A percentile compares a stretch with the other conserved stretches of the same genome.
phyloP scores from a whole-genome alignment of 2,329 filamentous ascomycete species.

The Colletotrichum camelliae region DNA sequence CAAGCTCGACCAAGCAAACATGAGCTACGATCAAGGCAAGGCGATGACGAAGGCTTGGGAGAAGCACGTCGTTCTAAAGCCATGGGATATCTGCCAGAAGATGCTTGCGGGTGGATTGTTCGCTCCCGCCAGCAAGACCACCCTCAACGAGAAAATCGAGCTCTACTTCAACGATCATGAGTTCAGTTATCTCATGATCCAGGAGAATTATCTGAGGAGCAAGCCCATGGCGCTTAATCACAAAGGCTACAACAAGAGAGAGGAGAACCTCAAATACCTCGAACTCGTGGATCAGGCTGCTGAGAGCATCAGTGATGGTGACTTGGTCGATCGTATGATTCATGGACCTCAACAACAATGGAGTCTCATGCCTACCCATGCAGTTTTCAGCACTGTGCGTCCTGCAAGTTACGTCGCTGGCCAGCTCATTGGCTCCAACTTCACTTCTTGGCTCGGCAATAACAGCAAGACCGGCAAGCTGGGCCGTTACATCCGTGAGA shows the following conservation, averaged over 20 bases:
- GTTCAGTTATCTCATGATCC: slow-evolving; percentile 96
- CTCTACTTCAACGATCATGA: slow-evolving; percentile 99
- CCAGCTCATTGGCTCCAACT: slow-evolving; percentile 74
- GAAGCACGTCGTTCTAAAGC: slow-evolving; percentile 95
- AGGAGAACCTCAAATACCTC: slow-evolving; percentile 80
- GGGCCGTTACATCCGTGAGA: slow-evolving; percentile 84
- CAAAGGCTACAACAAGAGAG: slow-evolving; percentile 64
- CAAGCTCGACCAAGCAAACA: slow-evolving; percentile 81
- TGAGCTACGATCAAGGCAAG: slow-evolving; percentile 87
- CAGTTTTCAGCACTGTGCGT: slow-evolving; percentile 91
- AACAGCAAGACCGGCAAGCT: slow-evolving; percentile 87
- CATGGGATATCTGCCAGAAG: slow-evolving; percentile 97
- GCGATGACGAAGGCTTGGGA: slow-evolving; percentile 98
- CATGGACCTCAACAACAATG: slow-evolving; percentile 98
- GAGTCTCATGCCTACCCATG: slow-evolving; percentile 97
- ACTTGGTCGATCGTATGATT: slow-evolving; percentile 96
- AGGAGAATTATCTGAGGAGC: slow-evolving; percentile 94
- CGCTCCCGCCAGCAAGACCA: slow-evolving; percentile 79
- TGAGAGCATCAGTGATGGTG: slow-evolving; percentile 95
- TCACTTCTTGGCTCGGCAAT: slow-evolving; percentile 93
- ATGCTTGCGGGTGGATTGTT: slow-evolving; percentile 90
- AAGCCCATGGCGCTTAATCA: slow-evolving; percentile 71
- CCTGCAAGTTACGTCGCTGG: slow-evolving; percentile 89
- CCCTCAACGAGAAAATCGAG: slow-evolving; percentile 96
- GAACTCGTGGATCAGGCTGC: slow-evolving; percentile 88